phyloP scores from a whole-genome alignment of 2,329 filamentous ascomycete species.

The Fusarium keratoplasticum region DNA sequence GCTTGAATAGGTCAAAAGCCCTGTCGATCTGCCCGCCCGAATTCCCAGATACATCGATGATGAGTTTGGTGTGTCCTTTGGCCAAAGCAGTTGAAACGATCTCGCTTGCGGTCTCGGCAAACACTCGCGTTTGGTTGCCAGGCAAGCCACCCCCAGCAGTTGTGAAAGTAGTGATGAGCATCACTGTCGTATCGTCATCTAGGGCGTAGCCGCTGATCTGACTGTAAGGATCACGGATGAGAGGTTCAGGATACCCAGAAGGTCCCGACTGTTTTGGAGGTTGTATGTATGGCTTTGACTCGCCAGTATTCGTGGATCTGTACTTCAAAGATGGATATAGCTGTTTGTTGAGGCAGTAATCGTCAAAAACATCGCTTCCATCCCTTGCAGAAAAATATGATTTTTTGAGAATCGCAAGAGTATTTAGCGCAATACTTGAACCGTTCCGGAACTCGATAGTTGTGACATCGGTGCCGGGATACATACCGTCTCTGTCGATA shows the following conservation, averaged over 20 bases:
- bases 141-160: not conserved
- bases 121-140: not conserved
- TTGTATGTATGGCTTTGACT: not conserved
- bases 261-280: not conserved
- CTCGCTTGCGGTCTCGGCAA: not conserved
- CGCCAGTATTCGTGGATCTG: not conserved
- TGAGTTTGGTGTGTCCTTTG: conserved; percentile 56
- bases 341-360: not conserved
- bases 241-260: not conserved
- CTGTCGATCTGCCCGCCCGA: conserved; percentile 64
- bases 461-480: not conserved
- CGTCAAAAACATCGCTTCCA: not conserved
- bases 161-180: not conserved
- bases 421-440: not conserved
- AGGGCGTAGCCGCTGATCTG: not conserved
- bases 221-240: conserved; percentile 3
- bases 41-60: conserved; percentile 74
- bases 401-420: not conserved
- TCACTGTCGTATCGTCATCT: not conserved
- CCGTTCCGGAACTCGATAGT: conserved; percentile 2
- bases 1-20: conserved; percentile 61
- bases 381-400: not conserved
- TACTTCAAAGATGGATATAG: not conserved
- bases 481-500: not conserved
- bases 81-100: not conserved